These are phyloP conservation scores for Beauveria australis DNA, from an alignment of 2,329 filamentous ascomycete species.

Conservation along the genomic window DNA sequence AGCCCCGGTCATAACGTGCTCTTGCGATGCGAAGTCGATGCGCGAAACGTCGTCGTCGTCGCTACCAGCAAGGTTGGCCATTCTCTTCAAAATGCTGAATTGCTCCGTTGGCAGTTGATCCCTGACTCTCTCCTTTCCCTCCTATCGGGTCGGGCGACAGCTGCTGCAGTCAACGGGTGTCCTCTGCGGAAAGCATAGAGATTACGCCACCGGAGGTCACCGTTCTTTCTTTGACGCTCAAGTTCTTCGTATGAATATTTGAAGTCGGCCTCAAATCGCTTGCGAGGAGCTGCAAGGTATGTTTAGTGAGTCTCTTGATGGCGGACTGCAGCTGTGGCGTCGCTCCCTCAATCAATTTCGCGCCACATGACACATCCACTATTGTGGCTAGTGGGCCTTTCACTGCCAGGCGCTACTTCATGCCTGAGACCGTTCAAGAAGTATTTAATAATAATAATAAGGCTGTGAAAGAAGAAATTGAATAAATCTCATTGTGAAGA, in stretches of 20 bases:
- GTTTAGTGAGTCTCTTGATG: not conserved
- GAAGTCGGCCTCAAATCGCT: not conserved
- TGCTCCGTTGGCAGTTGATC: not conserved
- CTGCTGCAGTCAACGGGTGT: not conserved
- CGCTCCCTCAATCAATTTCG: not conserved
- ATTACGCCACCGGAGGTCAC: not conserved
- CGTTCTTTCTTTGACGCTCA: not conserved
- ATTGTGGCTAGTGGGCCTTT: conserved; percentile 5
- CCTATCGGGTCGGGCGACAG: not conserved
- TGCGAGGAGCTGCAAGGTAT: not conserved
- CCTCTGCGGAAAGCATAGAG: not conserved
- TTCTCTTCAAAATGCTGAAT: conserved; percentile 9
- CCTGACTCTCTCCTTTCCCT: not conserved
- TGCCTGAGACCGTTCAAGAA: not conserved
- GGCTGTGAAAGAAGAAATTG: no score
- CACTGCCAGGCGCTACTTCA: not conserved
- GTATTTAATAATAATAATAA: not conserved
- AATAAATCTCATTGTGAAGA: no score
- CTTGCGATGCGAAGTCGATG: conserved; percentile 31
- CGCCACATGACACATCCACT: conserved; percentile 8
- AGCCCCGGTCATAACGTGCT: conserved; percentile 20
- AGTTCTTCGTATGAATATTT: not conserved
- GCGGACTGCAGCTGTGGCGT: conserved; percentile 3
- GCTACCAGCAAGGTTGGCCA: conserved; percentile 40
- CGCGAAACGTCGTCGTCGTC: conserved; percentile 35